Base-by-base conservation (phyloP, 2,329 filamentous ascomycete species). In the Botryotinia calthae region DNA sequence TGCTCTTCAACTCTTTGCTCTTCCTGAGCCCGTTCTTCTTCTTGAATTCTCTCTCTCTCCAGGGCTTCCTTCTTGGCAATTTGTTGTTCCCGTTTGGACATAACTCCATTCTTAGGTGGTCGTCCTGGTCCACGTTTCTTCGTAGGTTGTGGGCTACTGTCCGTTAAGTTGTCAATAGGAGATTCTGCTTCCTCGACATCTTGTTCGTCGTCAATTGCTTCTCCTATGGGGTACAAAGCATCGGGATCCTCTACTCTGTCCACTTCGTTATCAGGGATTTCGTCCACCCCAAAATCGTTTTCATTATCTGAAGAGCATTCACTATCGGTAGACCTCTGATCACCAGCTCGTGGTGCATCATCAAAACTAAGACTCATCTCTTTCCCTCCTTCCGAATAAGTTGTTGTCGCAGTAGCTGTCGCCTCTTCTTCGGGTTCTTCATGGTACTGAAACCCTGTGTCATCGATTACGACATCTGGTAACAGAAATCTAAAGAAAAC, bases 101-200 rank as follows among this genome's bases (percentile, higher is more conserved):
- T 93, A 79, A 94, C 87, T 42, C 93, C 93, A 78, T 95, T 92
- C 83, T 95, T 95, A 0, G 93, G 93, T 31, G 93, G 93, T 70
- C 93, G 85, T n/a, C 93, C 93, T 16, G 93, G 93, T 22, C 93
- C 93, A 76, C 92, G 89, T 71, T 78, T 80, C 73, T 79, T 81
- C 51, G 75, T 82, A 73, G 83, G 79, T 70, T 78, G 79, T 44
- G 82, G 42, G 62, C 56, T 62, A 59, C 64, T 65, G 18, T 76
- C 72, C 51, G 71, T 62, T 54, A 72, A 68, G 44, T 74, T 70
- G 74, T 77, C 56, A 72, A 67, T 48, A 54, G 56, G 46, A 70
- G 22, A 34, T 37, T 46, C 42, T 71, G 63, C 28, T 40, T 63
- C 67, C 37, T 75, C 75, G 22, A 75, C 78, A 18, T 75, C 75